Conservation (phyloP, 1,284 basidiomycete genomes). For the Trichosporon sp. region DNA sequence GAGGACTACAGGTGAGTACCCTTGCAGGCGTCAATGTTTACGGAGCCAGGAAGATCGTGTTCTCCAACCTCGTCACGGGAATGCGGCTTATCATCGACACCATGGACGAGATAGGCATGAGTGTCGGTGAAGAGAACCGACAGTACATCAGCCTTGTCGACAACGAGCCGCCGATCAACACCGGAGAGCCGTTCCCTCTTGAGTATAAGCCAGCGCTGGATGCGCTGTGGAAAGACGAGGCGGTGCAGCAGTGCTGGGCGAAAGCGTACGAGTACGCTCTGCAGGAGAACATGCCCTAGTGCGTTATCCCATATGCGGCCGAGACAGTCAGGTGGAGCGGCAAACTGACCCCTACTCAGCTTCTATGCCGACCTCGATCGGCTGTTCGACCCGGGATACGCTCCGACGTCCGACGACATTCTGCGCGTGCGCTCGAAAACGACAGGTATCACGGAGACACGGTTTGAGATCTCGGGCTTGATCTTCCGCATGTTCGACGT, state of each 20-base stretch:
- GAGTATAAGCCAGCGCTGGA: slow-evolving; percentile 63
- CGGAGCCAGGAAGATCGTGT: slow-evolving; percentile 73
- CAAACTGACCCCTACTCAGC: slow-evolving; percentile 42
- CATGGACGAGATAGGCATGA: slow-evolving; percentile 79
- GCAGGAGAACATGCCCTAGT: slow-evolving; percentile 70
- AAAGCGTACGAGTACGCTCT: slow-evolving; percentile 79
- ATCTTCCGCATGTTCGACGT: slow-evolving; percentile 76
- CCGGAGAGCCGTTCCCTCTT: slow-evolving; percentile 71
- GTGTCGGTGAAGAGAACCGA: slow-evolving; percentile 61
- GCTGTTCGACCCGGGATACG: slow-evolving; percentile 67
- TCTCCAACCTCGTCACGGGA: slow-evolving; percentile 82
- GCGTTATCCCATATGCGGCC: slow-evolving; percentile 12
- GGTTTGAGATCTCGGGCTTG: slow-evolving; percentile 57
- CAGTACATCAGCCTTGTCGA: slow-evolving; percentile 60
- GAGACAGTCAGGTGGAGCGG: neutral
- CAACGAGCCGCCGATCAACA: slow-evolving; percentile 65
- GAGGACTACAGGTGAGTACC: slow-evolving; percentile 40
- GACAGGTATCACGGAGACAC: slow-evolving; percentile 79
- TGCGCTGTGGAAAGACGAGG: slow-evolving; percentile 70
- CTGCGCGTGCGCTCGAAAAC: slow-evolving; percentile 80
- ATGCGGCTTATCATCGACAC: slow-evolving; percentile 77
- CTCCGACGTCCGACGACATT: slow-evolving; percentile 74
- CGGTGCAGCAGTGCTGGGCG: slow-evolving; percentile 66
- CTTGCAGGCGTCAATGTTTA: neutral
- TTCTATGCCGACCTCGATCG: slow-evolving; percentile 75